These are phyloP conservation scores for Zygosaccharomyces bisporus DNA, from an alignment of 805 yeast genomes.

Conservation along the genomic window DNA sequence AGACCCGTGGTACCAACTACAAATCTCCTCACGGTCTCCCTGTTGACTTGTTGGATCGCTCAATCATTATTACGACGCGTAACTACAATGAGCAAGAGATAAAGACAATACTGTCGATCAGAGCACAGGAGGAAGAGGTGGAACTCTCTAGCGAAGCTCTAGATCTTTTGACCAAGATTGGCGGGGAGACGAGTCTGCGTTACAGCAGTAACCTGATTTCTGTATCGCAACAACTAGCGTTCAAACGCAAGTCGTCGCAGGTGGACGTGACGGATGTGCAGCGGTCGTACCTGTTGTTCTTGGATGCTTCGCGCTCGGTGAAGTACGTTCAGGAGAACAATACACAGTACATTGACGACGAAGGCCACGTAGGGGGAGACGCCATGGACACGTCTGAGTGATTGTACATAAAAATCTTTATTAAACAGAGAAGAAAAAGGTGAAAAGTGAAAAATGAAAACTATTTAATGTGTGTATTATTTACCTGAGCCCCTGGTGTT, in stretches of 20 bases:
- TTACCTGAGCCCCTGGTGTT: conserved; percentile 79
- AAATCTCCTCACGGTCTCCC: conserved; percentile 98
- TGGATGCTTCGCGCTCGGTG: conserved; percentile 87
- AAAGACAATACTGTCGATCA: conserved; percentile 75
- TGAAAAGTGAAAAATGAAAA: background rate
- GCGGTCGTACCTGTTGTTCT: conserved; percentile 78
- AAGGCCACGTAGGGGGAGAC: conserved; percentile 55
- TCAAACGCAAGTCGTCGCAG: conserved; percentile 62
- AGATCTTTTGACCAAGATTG: conserved; percentile 83
- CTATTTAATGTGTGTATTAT: conserved; percentile 5
- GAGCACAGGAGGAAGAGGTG: conserved; percentile 93
- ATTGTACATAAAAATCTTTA: background rate
- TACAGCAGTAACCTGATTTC: conserved; percentile 89
- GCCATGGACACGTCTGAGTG: conserved; percentile 36
- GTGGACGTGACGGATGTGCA: conserved; percentile 82
- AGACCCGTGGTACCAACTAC: conserved; percentile 88
- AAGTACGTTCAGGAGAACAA: conserved; percentile 71
- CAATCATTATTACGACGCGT: conserved; percentile 84
- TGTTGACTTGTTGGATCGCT: conserved; percentile 86
- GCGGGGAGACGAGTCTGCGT: conserved; percentile 84
- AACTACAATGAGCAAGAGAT: conserved; percentile 79
- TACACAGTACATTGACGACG: conserved; percentile 69
- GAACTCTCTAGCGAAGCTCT: conserved; percentile 78
- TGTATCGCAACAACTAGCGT: conserved; percentile 82
- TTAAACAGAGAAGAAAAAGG: too few species aligned